Base-by-base conservation (phyloP, 192 early-diverging fungal genomes). In the Backusella australiensis region DNA sequence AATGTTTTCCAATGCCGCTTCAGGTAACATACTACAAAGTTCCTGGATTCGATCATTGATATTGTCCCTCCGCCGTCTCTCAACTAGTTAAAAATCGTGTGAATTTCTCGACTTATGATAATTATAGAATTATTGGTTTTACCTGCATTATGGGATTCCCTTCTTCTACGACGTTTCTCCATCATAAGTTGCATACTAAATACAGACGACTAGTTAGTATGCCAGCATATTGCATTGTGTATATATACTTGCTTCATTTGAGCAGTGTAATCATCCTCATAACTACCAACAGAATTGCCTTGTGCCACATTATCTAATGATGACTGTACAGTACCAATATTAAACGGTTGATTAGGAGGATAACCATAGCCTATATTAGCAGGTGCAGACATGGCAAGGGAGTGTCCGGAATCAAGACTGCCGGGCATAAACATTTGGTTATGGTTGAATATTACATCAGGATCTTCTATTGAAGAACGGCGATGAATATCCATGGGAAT, bases 31-130 rank as follows among this genome's bases (percentile, higher is more conserved):
- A 23, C 85, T 88, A 39, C 88, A 89, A 52, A 99, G 87, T 80
- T 99, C 97, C 80, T 92, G 94, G 77, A 99, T 99, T 81, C 95
- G 95, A 84, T 98, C 97, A 82, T 99, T 99, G 87, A 99, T 99
- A 83, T 98, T 96, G 80, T 99, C 97, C 56, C 97, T 90, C 39
- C 97, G 86, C 63, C 97, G 92, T 69, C 97, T 87, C 82, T 99
- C 97, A 23, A 99, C 97, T 87, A 68, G 34, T 42, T 32, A 63
- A 23, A 9, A 63, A 26, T 63, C 56, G 56, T 63, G 56, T 63
- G 56, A 63, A 63, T 63, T 63, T 63, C 56, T 29, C 56, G 56
- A 63, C 56, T 63, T 63, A 23, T 26, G 56, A 26, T 63, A 29
- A 29, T 63, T 63, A 12, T 63, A 49, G 46, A 17, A 49, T 29